Base-by-base conservation (phyloP, 2,329 filamentous ascomycete species). In the Xylariaceae sp. region DNA sequence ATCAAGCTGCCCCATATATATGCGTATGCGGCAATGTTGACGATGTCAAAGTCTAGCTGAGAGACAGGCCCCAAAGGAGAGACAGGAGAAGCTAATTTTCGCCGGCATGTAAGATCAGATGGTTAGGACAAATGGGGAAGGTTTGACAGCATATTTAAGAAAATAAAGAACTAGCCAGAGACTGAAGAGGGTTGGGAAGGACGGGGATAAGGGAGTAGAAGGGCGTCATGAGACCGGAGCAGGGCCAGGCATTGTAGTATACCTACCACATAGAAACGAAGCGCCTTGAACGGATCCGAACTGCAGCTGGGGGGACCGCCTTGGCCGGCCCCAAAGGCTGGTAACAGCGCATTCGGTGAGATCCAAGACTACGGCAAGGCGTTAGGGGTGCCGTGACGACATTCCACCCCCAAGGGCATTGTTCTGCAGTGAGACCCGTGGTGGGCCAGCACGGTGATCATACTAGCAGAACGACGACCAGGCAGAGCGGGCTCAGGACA, bases 121-220 rank as follows among this genome's bases (percentile, higher is more conserved):
- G 53, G 49, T 30, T 50, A 26, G 42, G 48, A 57, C 54, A 24
- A 56, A 59, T 55, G 34, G 41, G 56, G 56, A 59, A 59, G 56
- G 56, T 59, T 57, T 57, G 49, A 37, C 38, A 26, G 22, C n/a
- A n/a, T 26, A 52, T 29, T 37, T 17, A 36, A 41, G 41, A 44
- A 45, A 44, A 45, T 43, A 43, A 50, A 47, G 49, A 43, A 44
- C 43, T 38, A 40, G 36, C 47, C 46, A 44, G 51, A 55, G 44
- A 42, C 47, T 50, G 34, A 44, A 39, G 49, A 32, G 34, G 41
- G 34, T 38, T 48, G 37, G 38, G 37, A 50, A 45, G 48, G 46
- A 11, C 38, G 38, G 33, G 39, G 28, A 28, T 29, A 18, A 47
- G 29, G 34, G 30, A 34, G 34, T 16, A 35, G 39, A 43, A 52